phyloP scores from a whole-genome alignment of 2,329 filamentous ascomycete species.

The Cladosporium colombiae region DNA sequence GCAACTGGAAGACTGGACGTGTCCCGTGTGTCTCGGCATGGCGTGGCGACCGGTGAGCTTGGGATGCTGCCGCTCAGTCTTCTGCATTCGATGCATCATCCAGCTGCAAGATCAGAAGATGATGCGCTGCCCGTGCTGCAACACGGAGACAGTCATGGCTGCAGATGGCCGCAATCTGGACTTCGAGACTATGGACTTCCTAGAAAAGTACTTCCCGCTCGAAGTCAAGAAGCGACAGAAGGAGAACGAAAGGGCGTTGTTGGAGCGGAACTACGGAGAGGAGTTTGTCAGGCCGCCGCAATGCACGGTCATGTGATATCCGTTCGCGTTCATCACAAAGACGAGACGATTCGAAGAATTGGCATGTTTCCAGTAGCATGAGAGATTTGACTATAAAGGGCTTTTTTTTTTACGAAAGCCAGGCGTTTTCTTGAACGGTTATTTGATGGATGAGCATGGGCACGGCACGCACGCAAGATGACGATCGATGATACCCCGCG shows the following conservation, averaged over 20 bases:
- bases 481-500: slow-evolving; percentile 9
- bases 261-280: slow-evolving; percentile 48
- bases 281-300: slow-evolving; percentile 34
- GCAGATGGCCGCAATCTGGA: slow-evolving; percentile 72
- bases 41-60: slow-evolving; percentile 81
- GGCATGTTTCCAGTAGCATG: neutral
- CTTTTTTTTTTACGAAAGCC: neutral
- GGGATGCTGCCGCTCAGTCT: slow-evolving; percentile 69
- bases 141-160: slow-evolving; percentile 68
- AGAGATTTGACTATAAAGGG: neutral
- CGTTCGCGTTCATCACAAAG: neutral
- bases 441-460: neutral
- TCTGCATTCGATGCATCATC: slow-evolving; percentile 82
- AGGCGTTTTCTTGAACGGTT: neutral
- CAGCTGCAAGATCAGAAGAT: slow-evolving; percentile 69
- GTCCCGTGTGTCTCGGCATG: slow-evolving; percentile 76
- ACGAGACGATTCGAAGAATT: neutral
- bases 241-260: slow-evolving; percentile 71
- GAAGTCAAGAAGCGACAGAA: slow-evolving; percentile 62
- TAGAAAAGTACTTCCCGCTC: slow-evolving; percentile 76
- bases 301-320: slow-evolving; percentile 34
- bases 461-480: slow-evolving; percentile 2
- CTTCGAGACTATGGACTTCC: slow-evolving; percentile 63
- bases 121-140: slow-evolving; percentile 76
- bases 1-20: slow-evolving; percentile 80